Base-by-base conservation (phyloP, 139 green algal genomes). In the Chlorella vulgaris region DNA sequence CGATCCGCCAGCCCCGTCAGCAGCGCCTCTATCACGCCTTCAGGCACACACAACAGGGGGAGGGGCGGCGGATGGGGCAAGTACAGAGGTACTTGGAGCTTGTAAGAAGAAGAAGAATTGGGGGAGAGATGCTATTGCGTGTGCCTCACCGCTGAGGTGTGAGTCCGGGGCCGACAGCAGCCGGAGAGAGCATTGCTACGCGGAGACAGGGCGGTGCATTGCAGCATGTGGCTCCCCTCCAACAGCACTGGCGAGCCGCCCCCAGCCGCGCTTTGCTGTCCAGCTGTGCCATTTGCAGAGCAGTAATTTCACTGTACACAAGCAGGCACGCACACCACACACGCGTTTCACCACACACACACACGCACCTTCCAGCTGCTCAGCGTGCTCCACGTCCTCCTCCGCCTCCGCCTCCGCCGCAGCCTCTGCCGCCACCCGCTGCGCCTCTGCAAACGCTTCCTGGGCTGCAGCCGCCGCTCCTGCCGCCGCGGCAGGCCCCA, bases 1-100 rank as follows among this genome's bases (percentile, higher is more conserved):
- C 90, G 87, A 81, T 99, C 96, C 0, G 83, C 74, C 69, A 98
- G 88, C 1, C 82, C 89, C 8, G 50, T 74, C 61, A 98, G 86
- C 73, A 98, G 84, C n/a, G 80, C 50, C 22, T 88, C 80, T 8
- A 88, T 74, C 36, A 74, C 78, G 35, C 51, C 78, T 83, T 62
- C 43, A 51, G n/a, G 74, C 7, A 40, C 26, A 60, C 8, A 22
- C 22, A 5, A 21, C 24, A 2, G 7, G 19, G 47, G 38, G 35
- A 15, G 7, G 15, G 24, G 22, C 38, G 38, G 67, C 24, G 1
- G 2, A 75, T 22, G 1, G 35, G 36, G 33, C 7, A 51, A 50
- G 66, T 21, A 50, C 36, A 73, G 35, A 1, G 36, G 66, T 6
- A 35, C 0, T n/a, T n/a, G n/a, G n/a, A n/a, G n/a, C n/a, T n/a